These are phyloP conservation scores for Cordia subcordata DNA, from an alignment of 257 asterid species.

Conservation along the genomic window DNA sequence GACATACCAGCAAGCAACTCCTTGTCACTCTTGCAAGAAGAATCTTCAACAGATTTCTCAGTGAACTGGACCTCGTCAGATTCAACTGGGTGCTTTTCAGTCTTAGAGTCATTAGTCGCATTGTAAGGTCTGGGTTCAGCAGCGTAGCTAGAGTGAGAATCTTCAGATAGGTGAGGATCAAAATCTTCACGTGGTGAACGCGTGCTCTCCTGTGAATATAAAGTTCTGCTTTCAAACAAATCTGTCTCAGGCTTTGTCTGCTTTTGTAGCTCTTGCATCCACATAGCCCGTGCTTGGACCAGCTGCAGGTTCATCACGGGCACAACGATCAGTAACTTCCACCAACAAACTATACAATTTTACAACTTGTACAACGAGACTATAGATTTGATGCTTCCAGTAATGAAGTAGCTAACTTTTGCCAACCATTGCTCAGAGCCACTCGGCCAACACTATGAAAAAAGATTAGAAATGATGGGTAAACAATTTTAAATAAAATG, in stretches of 20 bases:
- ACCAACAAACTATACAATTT: too few species aligned
- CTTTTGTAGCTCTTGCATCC: conserved; percentile 94
- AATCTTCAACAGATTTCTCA: conserved; percentile 64
- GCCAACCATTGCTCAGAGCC: too few species aligned
- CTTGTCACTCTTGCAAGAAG: conserved; percentile 15
- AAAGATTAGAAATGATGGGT: too few species aligned
- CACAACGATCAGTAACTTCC: too few species aligned
- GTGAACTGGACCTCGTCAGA: conserved; percentile 7
- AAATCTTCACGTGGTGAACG: conserved; percentile 46
- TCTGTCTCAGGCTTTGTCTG: conserved; percentile 51
- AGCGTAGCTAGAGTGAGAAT: conserved; percentile 17
- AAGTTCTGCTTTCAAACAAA: conserved; percentile 48
- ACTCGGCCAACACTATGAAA: too few species aligned
- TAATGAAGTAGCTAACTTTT: not conserved
- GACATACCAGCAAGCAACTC: conserved; percentile 43
- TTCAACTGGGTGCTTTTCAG: conserved; percentile 44
- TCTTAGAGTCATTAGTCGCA: conserved; percentile 30
- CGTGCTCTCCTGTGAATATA: conserved; percentile 35
- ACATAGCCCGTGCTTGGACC: conserved; percentile 73
- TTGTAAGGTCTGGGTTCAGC: conserved; percentile 33
- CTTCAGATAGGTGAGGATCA: conserved; percentile 18
- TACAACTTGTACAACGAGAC: too few species aligned
- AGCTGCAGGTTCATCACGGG: conserved; percentile 29
- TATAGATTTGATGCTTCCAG: too few species aligned
- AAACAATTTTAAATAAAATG: too few species aligned